These are phyloP conservation scores for Xylaria arbuscula DNA, from an alignment of 2,329 filamentous ascomycete species.

Conservation along the genomic window DNA sequence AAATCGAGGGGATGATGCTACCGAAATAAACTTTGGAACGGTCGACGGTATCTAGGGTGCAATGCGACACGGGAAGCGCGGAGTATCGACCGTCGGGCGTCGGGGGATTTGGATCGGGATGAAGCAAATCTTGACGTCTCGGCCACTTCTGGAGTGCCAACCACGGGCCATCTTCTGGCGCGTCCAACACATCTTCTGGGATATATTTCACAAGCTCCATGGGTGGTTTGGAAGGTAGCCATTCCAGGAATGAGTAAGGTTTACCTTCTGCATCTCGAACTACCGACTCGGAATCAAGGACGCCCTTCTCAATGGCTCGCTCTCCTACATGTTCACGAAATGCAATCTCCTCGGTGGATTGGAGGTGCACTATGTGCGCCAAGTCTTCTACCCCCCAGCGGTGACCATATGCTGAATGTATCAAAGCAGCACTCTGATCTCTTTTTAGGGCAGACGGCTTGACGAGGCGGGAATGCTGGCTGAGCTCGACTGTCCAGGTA, in stretches of 20 bases:
- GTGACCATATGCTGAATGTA: slow-evolving; percentile 61
- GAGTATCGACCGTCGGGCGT: slow-evolving; percentile 56
- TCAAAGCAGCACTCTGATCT: slow-evolving; percentile 60
- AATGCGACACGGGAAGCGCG: slow-evolving; percentile 60
- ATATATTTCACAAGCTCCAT: slow-evolving; percentile 53
- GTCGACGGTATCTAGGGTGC: slow-evolving; percentile 62
- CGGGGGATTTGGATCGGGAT: slow-evolving; percentile 46
- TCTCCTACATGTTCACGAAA: slow-evolving; percentile 41
- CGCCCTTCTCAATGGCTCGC: slow-evolving; percentile 40
- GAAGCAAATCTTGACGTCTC: slow-evolving; percentile 69
- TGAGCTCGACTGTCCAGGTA: slow-evolving; percentile 54
- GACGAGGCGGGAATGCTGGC: slow-evolving; percentile 31
- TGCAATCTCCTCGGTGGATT: slow-evolving; percentile 41
- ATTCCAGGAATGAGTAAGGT: slow-evolving; percentile 57
- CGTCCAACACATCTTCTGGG: slow-evolving; percentile 53
- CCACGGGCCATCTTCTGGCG: slow-evolving; percentile 60
- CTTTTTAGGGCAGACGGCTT: slow-evolving; percentile 27
- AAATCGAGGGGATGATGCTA: slow-evolving; percentile 77
- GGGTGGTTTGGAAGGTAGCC: slow-evolving; percentile 59
- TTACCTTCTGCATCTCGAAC: slow-evolving; percentile 53
- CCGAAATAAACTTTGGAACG: slow-evolving; percentile 61
- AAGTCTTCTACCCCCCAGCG: slow-evolving; percentile 56
- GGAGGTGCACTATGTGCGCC: slow-evolving; percentile 59
- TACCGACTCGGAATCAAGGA: slow-evolving; percentile 48
- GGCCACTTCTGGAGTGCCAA: slow-evolving; percentile 62